A percentile compares a stretch with the other conserved stretches of the same genome.
Conservation (phyloP, 2,329 filamentous ascomycete genomes). For the Daldinia eschscholtzii region DNA sequence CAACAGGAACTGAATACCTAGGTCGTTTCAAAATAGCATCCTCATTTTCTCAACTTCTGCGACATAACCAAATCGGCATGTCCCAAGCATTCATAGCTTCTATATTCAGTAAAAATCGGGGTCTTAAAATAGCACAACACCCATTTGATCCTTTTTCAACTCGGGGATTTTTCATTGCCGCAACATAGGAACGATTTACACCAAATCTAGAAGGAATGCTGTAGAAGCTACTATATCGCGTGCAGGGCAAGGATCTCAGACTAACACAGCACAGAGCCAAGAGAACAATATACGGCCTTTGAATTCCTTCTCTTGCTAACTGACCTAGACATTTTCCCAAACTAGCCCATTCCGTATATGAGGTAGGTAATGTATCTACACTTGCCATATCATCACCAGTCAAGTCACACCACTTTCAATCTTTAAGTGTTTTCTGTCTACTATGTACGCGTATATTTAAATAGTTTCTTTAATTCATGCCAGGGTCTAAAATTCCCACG, state of each 20-base stretch:
- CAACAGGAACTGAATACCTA: conserved; percentile 7
- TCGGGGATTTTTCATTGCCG: conserved; percentile 6
- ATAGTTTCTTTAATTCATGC: conserved; percentile 7
- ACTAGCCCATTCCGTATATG: background rate
- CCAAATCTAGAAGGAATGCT: conserved; percentile 22
- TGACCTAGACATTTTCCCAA: background rate
- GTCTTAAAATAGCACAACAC: conserved; percentile 35
- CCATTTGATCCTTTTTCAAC: background rate
- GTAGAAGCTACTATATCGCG: background rate
- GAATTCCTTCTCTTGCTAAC: background rate
- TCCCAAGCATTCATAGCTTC: conserved; percentile 13
- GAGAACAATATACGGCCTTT: background rate
- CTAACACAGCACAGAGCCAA: background rate
- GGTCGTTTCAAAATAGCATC: conserved; percentile 25
- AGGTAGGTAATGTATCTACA: too few species aligned
- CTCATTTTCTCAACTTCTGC: conserved; percentile 22
- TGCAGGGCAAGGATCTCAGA: background rate
- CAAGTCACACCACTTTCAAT: conserved; percentile 11
- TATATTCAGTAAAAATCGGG: conserved; percentile 15
- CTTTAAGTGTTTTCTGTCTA: conserved; percentile 11
- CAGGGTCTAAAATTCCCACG: conserved; percentile 11
- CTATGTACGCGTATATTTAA: conserved; percentile 19
- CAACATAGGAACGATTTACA: conserved; percentile 2
- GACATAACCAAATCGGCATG: conserved; percentile 11
- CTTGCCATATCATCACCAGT: conserved; percentile 6